phyloP scores from a whole-genome alignment of 306 rosid species.

The Inga leiocalycina region DNA sequence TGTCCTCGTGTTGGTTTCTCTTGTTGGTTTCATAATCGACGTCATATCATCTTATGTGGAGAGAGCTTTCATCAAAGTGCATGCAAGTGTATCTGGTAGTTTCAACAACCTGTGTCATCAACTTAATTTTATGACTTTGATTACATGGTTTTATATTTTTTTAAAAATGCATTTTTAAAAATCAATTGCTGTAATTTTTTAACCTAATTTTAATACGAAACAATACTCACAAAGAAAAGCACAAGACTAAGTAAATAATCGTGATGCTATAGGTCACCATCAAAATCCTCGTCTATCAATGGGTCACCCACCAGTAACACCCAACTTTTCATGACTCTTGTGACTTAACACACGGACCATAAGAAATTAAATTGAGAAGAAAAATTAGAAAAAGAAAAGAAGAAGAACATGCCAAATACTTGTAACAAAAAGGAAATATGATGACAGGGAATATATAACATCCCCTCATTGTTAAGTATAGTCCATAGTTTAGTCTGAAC shows the following conservation, averaged over 20 bases:
- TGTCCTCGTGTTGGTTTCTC: too few relatives aligned
- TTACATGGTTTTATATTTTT: too few relatives aligned
- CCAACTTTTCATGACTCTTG: background rate
- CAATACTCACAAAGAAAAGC: background rate
- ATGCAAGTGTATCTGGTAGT: too few relatives aligned
- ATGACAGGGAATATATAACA: background rate
- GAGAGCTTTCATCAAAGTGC: too few relatives aligned
- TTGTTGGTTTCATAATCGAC: too few relatives aligned
- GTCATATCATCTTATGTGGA: too few relatives aligned
- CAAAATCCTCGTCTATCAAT: background rate
- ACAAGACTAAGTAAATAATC: background rate
- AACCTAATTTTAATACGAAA: too few relatives aligned
- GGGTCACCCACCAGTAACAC: background rate
- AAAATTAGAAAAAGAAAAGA: background rate
- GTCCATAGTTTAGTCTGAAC: background rate
- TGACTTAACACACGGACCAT: background rate
- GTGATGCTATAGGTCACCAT: background rate
- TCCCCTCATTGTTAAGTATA: background rate
- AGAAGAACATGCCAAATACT: background rate
- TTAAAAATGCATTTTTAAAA: too few relatives aligned
- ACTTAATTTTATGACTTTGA: too few relatives aligned
- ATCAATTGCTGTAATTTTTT: too few relatives aligned
- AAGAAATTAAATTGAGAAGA: background rate
- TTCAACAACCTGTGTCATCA: too few relatives aligned
- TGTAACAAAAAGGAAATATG: background rate